phyloP scores from a whole-genome alignment of 2,329 filamentous ascomycete species.

The Cryphonectria parasitica region DNA sequence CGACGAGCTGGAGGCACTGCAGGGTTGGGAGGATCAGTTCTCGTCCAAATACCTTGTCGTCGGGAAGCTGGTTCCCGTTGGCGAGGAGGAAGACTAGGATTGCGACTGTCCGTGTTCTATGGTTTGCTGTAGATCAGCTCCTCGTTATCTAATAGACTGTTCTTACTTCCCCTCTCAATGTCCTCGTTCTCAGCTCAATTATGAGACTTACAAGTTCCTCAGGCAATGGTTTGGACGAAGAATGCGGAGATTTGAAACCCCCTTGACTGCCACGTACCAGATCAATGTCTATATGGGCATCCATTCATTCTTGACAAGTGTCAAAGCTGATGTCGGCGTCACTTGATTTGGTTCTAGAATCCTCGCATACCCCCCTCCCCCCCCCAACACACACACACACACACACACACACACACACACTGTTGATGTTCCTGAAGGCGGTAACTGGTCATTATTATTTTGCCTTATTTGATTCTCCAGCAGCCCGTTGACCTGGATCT shows the following conservation, averaged over 20 bases:
- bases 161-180: not conserved
- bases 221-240: not conserved
- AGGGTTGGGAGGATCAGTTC: constrained; percentile 94
- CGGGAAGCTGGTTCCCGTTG: constrained; percentile 72
- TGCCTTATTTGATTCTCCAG: not conserved
- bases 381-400: too few species aligned
- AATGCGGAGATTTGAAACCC: not conserved
- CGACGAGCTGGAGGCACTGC: constrained; percentile 81
- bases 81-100: constrained; percentile 40
- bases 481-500: not conserved
- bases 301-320: not conserved
- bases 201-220: not conserved
- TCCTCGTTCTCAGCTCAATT: not conserved
- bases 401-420: too few species aligned
- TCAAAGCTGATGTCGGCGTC: not conserved
- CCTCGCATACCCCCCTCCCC: too few species aligned
- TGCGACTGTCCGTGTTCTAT: not conserved
- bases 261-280: not conserved
- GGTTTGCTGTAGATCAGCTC: not conserved
- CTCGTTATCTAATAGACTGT: not conserved
- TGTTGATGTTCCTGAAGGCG: not conserved
- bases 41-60: constrained; percentile 94
- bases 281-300: not conserved
- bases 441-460: not conserved
- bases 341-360: not conserved